phyloP scores from a whole-genome alignment of 257 asterid genomes.

The Solanum clarkiae region DNA sequence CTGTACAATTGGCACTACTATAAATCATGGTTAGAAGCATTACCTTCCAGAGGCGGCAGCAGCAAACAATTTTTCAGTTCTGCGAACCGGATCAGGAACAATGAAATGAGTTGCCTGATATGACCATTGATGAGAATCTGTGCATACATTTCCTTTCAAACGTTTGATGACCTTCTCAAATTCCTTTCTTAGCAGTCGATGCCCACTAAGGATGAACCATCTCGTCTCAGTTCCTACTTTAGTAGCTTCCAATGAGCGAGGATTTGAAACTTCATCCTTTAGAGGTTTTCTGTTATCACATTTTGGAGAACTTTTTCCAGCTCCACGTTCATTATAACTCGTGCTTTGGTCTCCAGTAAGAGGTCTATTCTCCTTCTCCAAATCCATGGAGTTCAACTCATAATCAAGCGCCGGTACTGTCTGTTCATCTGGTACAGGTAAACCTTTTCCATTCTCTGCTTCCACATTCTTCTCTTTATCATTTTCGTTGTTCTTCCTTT shows the following conservation, averaged over 20 bases:
- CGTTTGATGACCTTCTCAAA: slow-evolving; percentile 59
- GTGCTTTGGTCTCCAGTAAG: background rate
- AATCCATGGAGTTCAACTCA: slow-evolving; percentile 21
- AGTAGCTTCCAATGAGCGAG: slow-evolving; percentile 1
- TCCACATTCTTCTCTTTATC: background rate
- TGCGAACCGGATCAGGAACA: slow-evolving; percentile 70
- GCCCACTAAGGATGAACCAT: slow-evolving; percentile 78
- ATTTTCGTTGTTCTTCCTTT: background rate
- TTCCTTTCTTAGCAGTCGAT: slow-evolving; percentile 73
- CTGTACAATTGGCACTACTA: background rate
- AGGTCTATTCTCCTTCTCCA: slow-evolving; percentile 35
- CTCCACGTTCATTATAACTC: slow-evolving; percentile 9
- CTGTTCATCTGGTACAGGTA: background rate
- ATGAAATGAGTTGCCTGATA: slow-evolving; percentile 59
- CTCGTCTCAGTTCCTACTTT: slow-evolving; percentile 26
- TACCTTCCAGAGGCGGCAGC: slow-evolving; percentile 99
- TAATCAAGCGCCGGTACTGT: background rate
- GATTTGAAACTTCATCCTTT: background rate
- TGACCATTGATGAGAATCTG: slow-evolving; percentile 92
- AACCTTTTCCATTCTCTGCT: background rate
- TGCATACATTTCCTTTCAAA: slow-evolving; percentile 64
- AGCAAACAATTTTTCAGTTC: slow-evolving; percentile 91
- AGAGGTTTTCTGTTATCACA: slow-evolving; percentile 5
- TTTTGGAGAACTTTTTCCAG: slow-evolving; percentile 6
- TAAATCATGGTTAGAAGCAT: background rate